These are phyloP conservation scores for Saccharomycopsis fodiens DNA, from an alignment of 805 yeast species.

Conservation along the genomic window DNA sequence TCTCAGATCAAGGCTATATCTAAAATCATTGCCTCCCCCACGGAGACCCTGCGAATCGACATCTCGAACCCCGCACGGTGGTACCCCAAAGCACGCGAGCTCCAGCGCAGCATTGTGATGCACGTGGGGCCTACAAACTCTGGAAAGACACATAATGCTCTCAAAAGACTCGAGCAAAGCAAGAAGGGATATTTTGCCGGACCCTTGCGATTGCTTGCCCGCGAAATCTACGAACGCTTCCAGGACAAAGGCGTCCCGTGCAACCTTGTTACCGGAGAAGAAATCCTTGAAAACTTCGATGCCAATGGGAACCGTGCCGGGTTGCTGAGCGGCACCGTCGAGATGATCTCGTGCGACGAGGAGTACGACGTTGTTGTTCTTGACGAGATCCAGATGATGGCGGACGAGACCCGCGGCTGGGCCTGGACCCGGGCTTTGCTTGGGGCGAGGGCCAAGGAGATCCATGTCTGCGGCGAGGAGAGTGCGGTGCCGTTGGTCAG, in stretches of 20 bases:
- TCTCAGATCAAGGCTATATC: not conserved
- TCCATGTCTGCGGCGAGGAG: conserved; percentile 92
- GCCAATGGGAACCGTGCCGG: conserved; percentile 60
- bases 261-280: conserved; percentile 94
- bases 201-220: conserved; percentile 81
- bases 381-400: conserved; percentile 86
- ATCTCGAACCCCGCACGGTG: conserved; percentile 61
- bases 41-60: conserved; percentile 27
- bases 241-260: conserved; percentile 59
- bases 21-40: not conserved
- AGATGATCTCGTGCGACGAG: conserved; percentile 68
- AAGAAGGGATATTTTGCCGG: conserved; percentile 88
- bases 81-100: conserved; percentile 78
- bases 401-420: conserved; percentile 71
- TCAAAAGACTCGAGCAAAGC: conserved; percentile 56
- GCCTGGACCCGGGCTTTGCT: conserved; percentile 92
- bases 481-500: conserved; percentile 66
- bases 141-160: conserved; percentile 86
- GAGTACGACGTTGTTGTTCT: conserved; percentile 79
- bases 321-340: conserved; percentile 82
- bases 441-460: conserved; percentile 77
- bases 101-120: conserved; percentile 74
- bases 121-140: conserved; percentile 98
- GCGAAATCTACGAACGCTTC: conserved; percentile 85
- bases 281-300: conserved; percentile 66